These are phyloP conservation scores for Brassica rapa DNA, from an alignment of 345 rosid genomes.

Conservation along the genomic window DNA sequence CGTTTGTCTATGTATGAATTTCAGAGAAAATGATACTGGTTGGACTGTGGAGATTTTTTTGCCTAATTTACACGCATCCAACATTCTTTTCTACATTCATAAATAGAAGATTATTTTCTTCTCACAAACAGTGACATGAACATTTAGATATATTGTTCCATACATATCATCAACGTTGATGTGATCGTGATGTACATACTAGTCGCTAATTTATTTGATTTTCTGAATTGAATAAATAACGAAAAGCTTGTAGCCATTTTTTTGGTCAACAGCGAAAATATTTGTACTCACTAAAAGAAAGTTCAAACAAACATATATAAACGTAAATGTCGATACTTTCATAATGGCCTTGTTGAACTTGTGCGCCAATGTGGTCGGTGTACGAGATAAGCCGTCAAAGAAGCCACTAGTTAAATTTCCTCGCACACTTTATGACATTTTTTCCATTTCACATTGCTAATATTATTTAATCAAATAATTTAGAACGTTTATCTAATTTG, in stretches of 20 bases:
- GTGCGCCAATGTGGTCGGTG: conserved; percentile 32
- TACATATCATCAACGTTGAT: conserved; percentile 25
- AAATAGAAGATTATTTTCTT: neutral
- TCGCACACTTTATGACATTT: conserved; percentile 33
- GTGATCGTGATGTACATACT: conserved; percentile 8
- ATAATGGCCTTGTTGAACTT: conserved; percentile 25
- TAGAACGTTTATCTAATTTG: neutral
- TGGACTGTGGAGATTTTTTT: neutral
- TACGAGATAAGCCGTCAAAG: conserved; percentile 34
- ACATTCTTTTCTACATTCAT: neutral
- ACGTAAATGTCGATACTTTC: neutral
- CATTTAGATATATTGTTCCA: neutral
- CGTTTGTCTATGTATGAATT: neutral
- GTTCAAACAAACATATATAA: conserved; percentile 3
- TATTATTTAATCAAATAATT: neutral
- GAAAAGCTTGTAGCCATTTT: neutral
- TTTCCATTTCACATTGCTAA: conserved; percentile 29
- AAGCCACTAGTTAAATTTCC: conserved; percentile 17
- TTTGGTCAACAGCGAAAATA: conserved; percentile 1
- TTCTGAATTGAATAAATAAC: neutral
- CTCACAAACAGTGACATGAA: neutral
- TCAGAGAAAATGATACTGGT: neutral
- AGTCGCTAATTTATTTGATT: conserved; percentile 11
- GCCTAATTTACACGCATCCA: conserved; percentile 6
- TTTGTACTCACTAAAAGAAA: neutral